Evolutionary conservation across 2,329 filamentous ascomycete genomes (phyloP).

Genomic region (Pezicula neosporulosa): DNA sequence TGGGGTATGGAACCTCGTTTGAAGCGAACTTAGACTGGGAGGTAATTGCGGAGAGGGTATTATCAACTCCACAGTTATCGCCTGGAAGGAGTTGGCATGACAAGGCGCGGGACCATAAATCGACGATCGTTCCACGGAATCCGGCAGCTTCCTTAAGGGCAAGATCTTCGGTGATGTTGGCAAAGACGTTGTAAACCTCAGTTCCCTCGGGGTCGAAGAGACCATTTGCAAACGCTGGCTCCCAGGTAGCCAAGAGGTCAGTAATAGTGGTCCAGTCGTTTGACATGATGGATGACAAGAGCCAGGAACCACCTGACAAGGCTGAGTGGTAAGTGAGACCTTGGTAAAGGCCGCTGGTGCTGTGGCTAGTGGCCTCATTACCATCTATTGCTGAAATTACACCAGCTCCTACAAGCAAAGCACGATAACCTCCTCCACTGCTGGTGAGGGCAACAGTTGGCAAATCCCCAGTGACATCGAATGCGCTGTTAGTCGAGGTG

Average conservation of each 20-base stretch:
- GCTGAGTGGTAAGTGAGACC: constrained; percentile 12
- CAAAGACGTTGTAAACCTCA: constrained; percentile 12
- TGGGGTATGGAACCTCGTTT: constrained; percentile 13
- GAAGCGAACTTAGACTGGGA: constrained; percentile 7
- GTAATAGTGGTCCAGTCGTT: constrained; percentile 10
- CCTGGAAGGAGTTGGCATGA: constrained; percentile 7
- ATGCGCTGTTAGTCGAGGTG: constrained; percentile 1
- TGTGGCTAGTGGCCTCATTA: constrained; percentile 8
- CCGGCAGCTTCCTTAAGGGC: constrained; percentile 22
- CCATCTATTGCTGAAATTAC: constrained; percentile 23
- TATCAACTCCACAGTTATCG: constrained; percentile 5
- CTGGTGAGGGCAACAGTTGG: constrained; percentile 21
- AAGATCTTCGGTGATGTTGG: constrained; percentile 9
- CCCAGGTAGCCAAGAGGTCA: constrained; percentile 8
- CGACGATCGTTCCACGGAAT: constrained; percentile 14
- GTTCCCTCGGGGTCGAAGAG: constrained; percentile 7
- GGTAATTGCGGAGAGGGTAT: constrained; percentile 5
- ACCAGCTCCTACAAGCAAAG: constrained; percentile 26
- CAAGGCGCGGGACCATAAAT: constrained; percentile 10
- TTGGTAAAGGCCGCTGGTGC: constrained; percentile 12
- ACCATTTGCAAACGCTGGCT: constrained; percentile 8
- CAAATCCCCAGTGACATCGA: constrained; percentile 4
- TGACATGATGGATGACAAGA: constrained; percentile 9
- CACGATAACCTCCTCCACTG: constrained; percentile 27
- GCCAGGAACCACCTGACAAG: constrained; percentile 12